Base-by-base conservation (phyloP, 1,139 yeast species). In the Hansenula sp. region DNA sequence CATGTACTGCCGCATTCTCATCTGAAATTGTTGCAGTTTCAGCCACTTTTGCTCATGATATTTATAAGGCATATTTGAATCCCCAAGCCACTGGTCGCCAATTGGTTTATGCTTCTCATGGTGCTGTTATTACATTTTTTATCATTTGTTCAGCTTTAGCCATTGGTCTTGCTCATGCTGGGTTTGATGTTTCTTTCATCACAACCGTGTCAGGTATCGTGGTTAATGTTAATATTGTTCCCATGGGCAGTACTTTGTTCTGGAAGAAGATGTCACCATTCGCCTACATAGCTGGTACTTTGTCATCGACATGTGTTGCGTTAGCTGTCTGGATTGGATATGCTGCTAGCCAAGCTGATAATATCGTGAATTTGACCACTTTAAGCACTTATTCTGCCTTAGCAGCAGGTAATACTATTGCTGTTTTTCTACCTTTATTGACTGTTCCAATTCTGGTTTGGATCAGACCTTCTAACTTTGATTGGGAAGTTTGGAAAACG, bases 121-220 rank as follows among this genome's bases (percentile, higher is more conserved):
- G 50, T 24, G 47, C 55, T 33, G 64, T 63, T 24, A 43, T 60
- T 19, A 44, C 50, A 17, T 63, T 64, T 43, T 65, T 65, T 5
- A 44, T 65, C 21, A 50, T 62, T 8, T 58, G 59, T 53, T 62
- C 57, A 3, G 66, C 53, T 2, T 51, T 66, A 19, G 63, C 66
- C 3, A 62, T 63, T 43, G 64, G 60, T n/a, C 60, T 56, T 53
- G 56, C 62, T 45, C 63, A 66, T 40, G 51, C 54, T 16, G 62
- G 61, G 10, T 55, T 60, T 41, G 58, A 60, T 10, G 61, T 55
- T 28, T 65, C 68, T 7, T 66, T 66, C 62, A 50, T 66, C 35
- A 65, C 70, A 51, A 63, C 69, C 51, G 71, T 71, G 51, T 53
- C 67, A 19, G 68, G 68, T 41, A 58, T 67, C 31, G 55, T 68